Conservation (phyloP, 2,329 filamentous ascomycete species). For the Sclerotinia nivalis region DNA sequence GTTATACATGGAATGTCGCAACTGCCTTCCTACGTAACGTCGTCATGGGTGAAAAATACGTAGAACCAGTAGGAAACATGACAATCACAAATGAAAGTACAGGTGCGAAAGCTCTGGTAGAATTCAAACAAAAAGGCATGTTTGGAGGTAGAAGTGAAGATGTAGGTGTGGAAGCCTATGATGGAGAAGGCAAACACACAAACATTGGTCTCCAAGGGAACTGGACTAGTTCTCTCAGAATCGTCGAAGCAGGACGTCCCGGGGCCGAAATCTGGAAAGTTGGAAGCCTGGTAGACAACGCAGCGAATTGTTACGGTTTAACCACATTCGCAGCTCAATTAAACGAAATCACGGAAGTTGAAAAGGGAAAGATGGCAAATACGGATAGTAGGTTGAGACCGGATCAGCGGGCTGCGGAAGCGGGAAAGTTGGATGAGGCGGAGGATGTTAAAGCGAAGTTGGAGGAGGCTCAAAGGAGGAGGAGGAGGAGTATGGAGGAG, state of each 20-base stretch:
- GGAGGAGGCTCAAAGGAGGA: constrained; percentile 79
- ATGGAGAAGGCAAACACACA: constrained; percentile 63
- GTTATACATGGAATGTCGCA: constrained; percentile 84
- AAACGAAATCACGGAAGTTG: constrained; percentile 83
- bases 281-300: constrained; percentile 75
- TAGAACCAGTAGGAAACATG: constrained; percentile 92
- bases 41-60: constrained; percentile 96
- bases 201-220: constrained; percentile 73
- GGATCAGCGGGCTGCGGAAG: constrained; percentile 83
- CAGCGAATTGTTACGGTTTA: constrained; percentile 80
- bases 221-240: constrained; percentile 75
- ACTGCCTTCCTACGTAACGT: constrained; percentile 94
- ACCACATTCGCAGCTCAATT: constrained; percentile 82
- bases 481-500: constrained; percentile 75
- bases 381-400: constrained; percentile 84
- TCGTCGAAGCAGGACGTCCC: constrained; percentile 63
- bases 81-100: constrained; percentile 80
- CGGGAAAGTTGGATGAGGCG: constrained; percentile 77
- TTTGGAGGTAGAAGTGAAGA: constrained; percentile 95
- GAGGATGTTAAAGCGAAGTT: constrained; percentile 80
- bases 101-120: constrained; percentile 79
- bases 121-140: constrained; percentile 95
- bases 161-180: constrained; percentile 73
- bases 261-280: constrained; percentile 76
- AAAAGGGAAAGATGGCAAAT: constrained; percentile 70